These are phyloP conservation scores for Cupressus sempervirens DNA, from an alignment of 75 land plant genomes.

Conservation along the genomic window DNA sequence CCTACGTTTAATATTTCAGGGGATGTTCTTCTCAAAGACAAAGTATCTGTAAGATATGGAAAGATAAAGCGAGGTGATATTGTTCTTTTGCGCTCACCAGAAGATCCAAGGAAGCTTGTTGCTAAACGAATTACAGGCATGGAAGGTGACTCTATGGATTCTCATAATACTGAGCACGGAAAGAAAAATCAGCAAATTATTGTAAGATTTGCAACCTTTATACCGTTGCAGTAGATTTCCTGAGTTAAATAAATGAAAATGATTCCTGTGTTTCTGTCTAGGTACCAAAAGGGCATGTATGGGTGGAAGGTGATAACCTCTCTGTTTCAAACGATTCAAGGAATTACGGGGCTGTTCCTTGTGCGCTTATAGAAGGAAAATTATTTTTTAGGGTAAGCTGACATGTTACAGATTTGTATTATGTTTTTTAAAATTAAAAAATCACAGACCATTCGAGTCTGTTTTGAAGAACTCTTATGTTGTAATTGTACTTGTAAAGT, in stretches of 20 bases:
- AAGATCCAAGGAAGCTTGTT: constrained; percentile 49
- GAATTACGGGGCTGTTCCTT: constrained; percentile 79
- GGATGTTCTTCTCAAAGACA: constrained; percentile 62
- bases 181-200: constrained; percentile 11
- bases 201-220: constrained; percentile 9
- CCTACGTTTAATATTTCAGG: constrained; percentile 72
- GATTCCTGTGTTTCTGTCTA: constrained; percentile 16
- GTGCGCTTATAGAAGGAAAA: constrained; percentile 62
- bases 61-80: constrained; percentile 60
- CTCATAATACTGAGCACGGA: constrained; percentile 12
- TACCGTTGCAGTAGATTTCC: neutral
- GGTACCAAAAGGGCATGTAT: constrained; percentile 97
- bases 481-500: neutral
- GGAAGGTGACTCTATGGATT: constrained; percentile 70
- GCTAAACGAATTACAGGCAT: constrained; percentile 69
- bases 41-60: constrained; percentile 41
- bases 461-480: neutral
- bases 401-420: neutral
- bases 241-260: neutral
- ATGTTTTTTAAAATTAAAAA: neutral
- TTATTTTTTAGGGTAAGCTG: constrained; percentile 55
- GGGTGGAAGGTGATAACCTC: constrained; percentile 87
- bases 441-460: neutral
- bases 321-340: constrained; percentile 75
- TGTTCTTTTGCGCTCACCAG: constrained; percentile 67